Evolutionary conservation across 1,284 basidiomycete genomes (phyloP).

Genomic region (Cutaneotrichosporon daszewskae): DNA sequence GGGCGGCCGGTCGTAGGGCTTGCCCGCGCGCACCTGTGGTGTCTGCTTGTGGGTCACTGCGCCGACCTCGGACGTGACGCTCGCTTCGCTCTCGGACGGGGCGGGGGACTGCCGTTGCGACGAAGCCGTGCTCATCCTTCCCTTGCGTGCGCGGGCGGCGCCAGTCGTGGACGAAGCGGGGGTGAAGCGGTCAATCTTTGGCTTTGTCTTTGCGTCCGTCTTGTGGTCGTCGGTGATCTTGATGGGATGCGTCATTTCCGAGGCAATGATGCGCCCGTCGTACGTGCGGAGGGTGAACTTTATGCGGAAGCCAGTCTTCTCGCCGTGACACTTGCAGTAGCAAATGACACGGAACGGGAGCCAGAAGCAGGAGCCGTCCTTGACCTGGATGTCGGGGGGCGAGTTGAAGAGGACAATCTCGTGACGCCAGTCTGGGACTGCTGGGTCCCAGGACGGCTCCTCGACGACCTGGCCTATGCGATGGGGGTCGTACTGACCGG

Average conservation of each 20-base stretch:
- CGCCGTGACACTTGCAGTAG: conserved; percentile 97
- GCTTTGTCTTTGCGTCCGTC: conserved; percentile 54
- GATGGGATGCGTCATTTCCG: conserved; percentile 80
- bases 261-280: conserved; percentile 72
- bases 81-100: conserved; percentile 37
- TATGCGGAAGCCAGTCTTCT: conserved; percentile 91
- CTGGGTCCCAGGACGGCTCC: conserved; percentile 40
- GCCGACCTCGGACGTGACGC: conserved; percentile 40
- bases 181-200: conserved; percentile 20
- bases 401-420: conserved; percentile 96
- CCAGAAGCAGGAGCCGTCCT: conserved; percentile 70
- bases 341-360: conserved; percentile 95
- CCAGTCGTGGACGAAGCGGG: conserved; percentile 1
- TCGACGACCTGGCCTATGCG: conserved; percentile 36
- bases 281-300: conserved; percentile 83
- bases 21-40: conserved; percentile 30
- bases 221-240: conserved; percentile 99
- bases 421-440: conserved; percentile 40
- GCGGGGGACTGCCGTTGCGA: conserved; percentile 35
- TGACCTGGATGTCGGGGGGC: conserved; percentile 83
- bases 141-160: conserved; percentile 27
- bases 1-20: conserved; percentile 41
- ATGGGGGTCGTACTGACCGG: conserved; percentile 38
- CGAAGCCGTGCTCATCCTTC: conserved; percentile 35
- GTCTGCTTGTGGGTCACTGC: conserved; percentile 40